phyloP scores from a whole-genome alignment of 345 rosid genomes.

The Salix purpurea region DNA sequence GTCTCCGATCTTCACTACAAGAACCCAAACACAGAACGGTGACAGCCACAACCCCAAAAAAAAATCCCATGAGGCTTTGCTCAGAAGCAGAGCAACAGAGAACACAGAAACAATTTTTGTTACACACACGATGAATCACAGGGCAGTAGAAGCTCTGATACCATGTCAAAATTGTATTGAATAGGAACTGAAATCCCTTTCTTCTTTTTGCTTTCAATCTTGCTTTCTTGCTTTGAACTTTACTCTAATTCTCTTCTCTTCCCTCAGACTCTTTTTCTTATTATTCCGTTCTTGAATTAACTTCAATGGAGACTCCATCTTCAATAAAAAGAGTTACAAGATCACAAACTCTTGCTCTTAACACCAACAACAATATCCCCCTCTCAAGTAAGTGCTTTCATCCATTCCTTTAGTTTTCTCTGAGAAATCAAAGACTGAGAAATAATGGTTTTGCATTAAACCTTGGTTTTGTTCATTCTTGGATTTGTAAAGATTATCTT shows the following conservation, averaged over 20 bases:
- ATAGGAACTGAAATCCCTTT: no score
- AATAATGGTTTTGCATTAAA: neutral
- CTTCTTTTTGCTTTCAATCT: neutral
- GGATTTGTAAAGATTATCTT: neutral
- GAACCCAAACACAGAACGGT: no score
- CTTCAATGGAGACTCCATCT: slow-evolving; percentile 82
- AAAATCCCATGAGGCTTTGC: no score
- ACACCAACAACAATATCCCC: slow-evolving; percentile 24
- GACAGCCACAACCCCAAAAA: no score
- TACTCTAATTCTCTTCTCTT: neutral
- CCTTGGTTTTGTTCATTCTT: neutral
- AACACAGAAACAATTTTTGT: no score
- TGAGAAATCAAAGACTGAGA: neutral
- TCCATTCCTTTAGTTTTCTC: neutral
- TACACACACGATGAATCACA: no score
- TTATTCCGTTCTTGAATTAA: neutral
- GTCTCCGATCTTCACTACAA: no score
- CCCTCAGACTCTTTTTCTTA: neutral
- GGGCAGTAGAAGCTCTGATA: no score
- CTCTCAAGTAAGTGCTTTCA: slow-evolving; percentile 39
- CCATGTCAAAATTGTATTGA: no score
- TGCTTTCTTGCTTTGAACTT: neutral
- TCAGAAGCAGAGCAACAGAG: no score
- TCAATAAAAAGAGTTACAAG: slow-evolving; percentile 58
- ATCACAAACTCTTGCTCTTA: slow-evolving; percentile 38